Conservation (phyloP, 805 yeast genomes). For the Kuraishia cidri region DNA sequence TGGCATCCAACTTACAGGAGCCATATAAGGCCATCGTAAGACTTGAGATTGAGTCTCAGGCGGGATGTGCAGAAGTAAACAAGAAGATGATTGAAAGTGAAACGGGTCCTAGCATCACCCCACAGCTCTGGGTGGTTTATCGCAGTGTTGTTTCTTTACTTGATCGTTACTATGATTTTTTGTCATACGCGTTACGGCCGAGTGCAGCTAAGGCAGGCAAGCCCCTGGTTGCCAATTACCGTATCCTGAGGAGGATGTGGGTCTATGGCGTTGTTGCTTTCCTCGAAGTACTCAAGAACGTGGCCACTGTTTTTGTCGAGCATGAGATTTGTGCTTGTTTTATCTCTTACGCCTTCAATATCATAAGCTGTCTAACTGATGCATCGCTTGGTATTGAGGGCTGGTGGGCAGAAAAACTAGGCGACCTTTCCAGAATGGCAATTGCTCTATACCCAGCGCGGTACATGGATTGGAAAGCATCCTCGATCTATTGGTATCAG, state of each 20-base stretch:
- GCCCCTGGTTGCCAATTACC: constrained; percentile 67
- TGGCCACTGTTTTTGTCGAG: constrained; percentile 63
- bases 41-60: constrained; percentile 61
- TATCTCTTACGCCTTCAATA: constrained; percentile 62
- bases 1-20: constrained; percentile 66
- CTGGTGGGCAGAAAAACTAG: constrained; percentile 81
- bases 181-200: constrained; percentile 64
- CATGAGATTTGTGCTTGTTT: constrained; percentile 75
- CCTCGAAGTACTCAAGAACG: constrained; percentile 67
- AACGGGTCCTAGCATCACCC: constrained; percentile 40
- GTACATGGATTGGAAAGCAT: constrained; percentile 77
- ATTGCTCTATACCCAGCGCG: constrained; percentile 75
- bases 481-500: constrained; percentile 79
- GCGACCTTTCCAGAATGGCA: constrained; percentile 83
- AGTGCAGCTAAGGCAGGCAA: constrained; percentile 62
- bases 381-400: constrained; percentile 50
- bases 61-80: constrained; percentile 54
- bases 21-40: constrained; percentile 63
- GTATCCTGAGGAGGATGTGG: constrained; percentile 77
- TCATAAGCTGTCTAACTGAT: constrained; percentile 44
- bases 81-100: constrained; percentile 35
- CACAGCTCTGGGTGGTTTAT: constrained; percentile 65
- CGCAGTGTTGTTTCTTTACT: constrained; percentile 56
- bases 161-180: constrained; percentile 65
- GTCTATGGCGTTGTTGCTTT: constrained; percentile 81